A percentile compares a stretch with the other conserved stretches of the same genome.
Conservation (phyloP, 768 basidiomycete genomes). For the Termitomyces sp. region DNA sequence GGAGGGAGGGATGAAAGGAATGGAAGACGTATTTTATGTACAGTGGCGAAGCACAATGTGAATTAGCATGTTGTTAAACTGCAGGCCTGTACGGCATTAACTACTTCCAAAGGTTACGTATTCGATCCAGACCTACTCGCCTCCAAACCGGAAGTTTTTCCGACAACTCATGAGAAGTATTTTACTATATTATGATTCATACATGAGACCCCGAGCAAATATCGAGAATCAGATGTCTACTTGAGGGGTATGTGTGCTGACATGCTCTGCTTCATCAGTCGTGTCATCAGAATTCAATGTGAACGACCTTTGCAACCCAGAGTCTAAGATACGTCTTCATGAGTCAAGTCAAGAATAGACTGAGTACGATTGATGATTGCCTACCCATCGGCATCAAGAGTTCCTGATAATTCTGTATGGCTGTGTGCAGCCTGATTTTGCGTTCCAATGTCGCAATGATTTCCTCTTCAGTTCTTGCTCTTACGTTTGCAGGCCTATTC, state of each 20-base stretch:
- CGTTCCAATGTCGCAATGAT: background rate
- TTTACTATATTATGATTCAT: background rate
- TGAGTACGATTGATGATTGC: background rate
- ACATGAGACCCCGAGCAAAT: background rate
- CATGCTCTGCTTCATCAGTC: background rate
- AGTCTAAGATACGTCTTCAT: background rate
- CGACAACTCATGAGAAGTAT: too few relatives aligned
- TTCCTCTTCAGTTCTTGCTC: background rate
- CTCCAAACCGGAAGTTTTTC: too few relatives aligned
- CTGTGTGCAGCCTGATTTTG: background rate
- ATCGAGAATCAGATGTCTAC: background rate
- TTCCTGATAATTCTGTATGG: background rate
- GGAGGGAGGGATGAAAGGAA: too few relatives aligned
- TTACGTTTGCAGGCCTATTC: background rate
- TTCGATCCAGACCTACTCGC: too few relatives aligned
- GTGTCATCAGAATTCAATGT: background rate
- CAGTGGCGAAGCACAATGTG: too few relatives aligned
- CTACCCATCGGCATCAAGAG: conserved; percentile 17
- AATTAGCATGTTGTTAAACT: too few relatives aligned
- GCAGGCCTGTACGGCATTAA: too few relatives aligned
- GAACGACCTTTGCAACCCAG: background rate
- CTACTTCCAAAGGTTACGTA: too few relatives aligned
- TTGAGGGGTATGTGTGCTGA: background rate
- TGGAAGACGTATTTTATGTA: too few relatives aligned
- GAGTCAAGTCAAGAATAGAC: background rate